These are phyloP conservation scores for Prunus mira DNA, from an alignment of 306 rosid genomes.

Conservation along the genomic window DNA sequence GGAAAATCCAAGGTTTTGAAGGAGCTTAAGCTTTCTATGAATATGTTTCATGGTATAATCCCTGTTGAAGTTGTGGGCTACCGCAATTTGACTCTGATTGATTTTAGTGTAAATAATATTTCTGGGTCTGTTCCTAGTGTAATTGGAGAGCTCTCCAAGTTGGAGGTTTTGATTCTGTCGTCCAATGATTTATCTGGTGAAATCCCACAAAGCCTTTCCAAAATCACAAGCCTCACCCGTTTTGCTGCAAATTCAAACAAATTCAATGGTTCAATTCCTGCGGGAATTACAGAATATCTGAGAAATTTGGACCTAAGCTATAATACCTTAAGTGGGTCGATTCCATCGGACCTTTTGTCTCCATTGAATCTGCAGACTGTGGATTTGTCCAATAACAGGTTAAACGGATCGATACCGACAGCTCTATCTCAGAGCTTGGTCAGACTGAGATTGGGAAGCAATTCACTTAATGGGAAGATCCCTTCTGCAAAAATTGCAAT, in stretches of 20 bases:
- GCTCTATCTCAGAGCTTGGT: conserved; percentile 39
- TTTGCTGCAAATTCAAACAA: conserved; percentile 66
- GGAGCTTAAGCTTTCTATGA: conserved; percentile 51
- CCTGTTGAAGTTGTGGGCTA: conserved; percentile 39
- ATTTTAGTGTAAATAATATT: conserved; percentile 30
- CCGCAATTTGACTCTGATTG: conserved; percentile 47
- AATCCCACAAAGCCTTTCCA: conserved; percentile 45
- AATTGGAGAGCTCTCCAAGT: conserved; percentile 52
- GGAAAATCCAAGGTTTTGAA: conserved; percentile 55
- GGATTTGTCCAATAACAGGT: conserved; percentile 55
- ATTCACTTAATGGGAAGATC: conserved; percentile 39
- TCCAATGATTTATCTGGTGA: conserved; percentile 35
- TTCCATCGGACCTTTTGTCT: conserved; percentile 57
- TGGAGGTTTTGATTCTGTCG: conserved; percentile 62
- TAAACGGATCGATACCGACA: conserved; percentile 49
- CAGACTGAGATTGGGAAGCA: conserved; percentile 72
- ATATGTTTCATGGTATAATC: conserved; percentile 30
- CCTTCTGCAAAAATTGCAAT: conserved; percentile 21
- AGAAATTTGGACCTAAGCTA: conserved; percentile 60
- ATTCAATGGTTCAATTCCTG: conserved; percentile 45
- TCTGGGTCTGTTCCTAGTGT: conserved; percentile 39
- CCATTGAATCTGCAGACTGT: conserved; percentile 31
- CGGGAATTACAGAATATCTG: conserved; percentile 46
- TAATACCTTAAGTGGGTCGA: conserved; percentile 31
- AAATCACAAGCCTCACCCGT: conserved; percentile 41